A percentile compares a stretch with the other conserved stretches of the same genome.
Conservation (phyloP, 352 stramenopile species). For the Blastocystis sp. region DNA sequence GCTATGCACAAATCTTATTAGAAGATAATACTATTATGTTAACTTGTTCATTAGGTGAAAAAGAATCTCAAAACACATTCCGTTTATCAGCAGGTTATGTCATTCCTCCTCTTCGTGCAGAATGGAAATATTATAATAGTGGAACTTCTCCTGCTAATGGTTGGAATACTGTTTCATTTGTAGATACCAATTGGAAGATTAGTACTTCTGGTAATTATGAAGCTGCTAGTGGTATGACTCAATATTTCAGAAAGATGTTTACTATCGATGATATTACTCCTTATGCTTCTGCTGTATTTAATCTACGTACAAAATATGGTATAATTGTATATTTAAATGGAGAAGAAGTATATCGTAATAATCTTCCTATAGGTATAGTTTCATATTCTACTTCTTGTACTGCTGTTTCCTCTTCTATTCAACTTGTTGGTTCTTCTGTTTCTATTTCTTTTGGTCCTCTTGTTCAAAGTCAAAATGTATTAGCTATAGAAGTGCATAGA, state of each 20-base stretch:
- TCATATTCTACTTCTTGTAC: background rate
- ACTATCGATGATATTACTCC: background rate
- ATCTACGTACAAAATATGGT: background rate
- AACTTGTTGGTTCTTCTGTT: too few species aligned
- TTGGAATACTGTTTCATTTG: background rate
- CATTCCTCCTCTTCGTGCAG: too few species aligned
- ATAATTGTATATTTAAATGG: constrained; percentile 18
- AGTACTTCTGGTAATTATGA: background rate
- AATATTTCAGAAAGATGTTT: constrained; percentile 6
- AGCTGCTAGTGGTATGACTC: background rate
- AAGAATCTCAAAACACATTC: too few species aligned
- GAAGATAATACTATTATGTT: too few species aligned
- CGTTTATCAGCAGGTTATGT: too few species aligned
- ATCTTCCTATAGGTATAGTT: constrained; percentile 4
- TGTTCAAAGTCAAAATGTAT: background rate
- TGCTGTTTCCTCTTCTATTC: background rate
- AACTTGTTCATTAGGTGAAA: too few species aligned
- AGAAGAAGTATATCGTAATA: constrained; percentile 4
- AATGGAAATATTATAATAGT: too few species aligned
- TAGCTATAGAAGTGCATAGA: background rate
- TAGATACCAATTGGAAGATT: background rate
- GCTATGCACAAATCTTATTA: too few species aligned
- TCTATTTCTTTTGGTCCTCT: background rate
- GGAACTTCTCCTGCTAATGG: constrained; percentile 4
- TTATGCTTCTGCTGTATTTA: background rate